Conservation (phyloP, 1,284 basidiomycete genomes). For the Sphaerobolus stellatus region DNA sequence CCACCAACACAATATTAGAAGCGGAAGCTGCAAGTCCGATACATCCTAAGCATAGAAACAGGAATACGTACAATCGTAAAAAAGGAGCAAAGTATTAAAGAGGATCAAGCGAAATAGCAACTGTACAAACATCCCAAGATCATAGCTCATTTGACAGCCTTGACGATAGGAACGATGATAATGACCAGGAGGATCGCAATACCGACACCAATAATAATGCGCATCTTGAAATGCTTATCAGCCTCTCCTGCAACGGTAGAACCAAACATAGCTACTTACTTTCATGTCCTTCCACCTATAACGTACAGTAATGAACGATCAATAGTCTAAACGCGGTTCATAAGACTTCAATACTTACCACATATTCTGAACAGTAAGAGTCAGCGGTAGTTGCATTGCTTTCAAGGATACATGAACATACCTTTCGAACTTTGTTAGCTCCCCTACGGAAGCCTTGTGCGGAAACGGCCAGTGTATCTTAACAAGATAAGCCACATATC, state of each 20-base stretch:
- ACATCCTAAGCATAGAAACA: too few relatives aligned
- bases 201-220: slow-evolving; percentile 85
- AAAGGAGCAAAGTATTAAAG: too few relatives aligned
- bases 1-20: too few relatives aligned
- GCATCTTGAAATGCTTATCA: slow-evolving; percentile 68
- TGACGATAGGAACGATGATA: slow-evolving; percentile 90
- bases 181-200: slow-evolving; percentile 88
- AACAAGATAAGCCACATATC: not conserved
- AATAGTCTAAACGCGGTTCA: not conserved
- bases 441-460: slow-evolving; percentile 98
- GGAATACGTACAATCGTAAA: too few relatives aligned
- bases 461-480: slow-evolving; percentile 97
- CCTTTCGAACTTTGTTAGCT: slow-evolving; percentile 97
- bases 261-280: too few relatives aligned
- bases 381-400: too few relatives aligned
- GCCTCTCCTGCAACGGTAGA: too few relatives aligned
- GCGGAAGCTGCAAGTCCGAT: too few relatives aligned
- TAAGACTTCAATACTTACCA: slow-evolving; percentile 59
- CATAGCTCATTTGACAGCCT: slow-evolving; percentile 49
- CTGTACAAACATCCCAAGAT: too few relatives aligned
- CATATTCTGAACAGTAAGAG: slow-evolving; percentile 69
- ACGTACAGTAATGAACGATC: too few relatives aligned
- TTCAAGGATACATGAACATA: slow-evolving; percentile 49
- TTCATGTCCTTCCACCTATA: slow-evolving; percentile 99
- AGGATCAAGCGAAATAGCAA: too few relatives aligned